These are phyloP conservation scores for Phytopythium helicoides DNA, from an alignment of 352 stramenopile species.

Conservation along the genomic window DNA sequence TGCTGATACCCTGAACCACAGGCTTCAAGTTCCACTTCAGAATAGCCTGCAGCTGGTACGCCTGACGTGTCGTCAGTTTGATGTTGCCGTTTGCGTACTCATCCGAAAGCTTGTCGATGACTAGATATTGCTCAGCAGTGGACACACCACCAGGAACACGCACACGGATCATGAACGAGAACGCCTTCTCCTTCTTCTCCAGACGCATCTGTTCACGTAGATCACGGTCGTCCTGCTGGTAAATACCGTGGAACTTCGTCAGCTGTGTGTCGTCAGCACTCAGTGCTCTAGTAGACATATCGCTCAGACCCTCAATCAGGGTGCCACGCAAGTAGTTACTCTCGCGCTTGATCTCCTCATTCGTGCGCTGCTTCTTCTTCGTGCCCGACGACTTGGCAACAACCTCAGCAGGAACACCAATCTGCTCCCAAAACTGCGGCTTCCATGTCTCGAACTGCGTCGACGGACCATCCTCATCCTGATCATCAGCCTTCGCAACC, in stretches of 20 bases:
- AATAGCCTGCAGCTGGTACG: conserved; percentile 96
- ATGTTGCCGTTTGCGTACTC: conserved; percentile 95
- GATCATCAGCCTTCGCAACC: conserved; percentile 71
- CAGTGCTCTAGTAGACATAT: conserved; percentile 73
- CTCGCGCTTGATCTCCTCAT: conserved; percentile 83
- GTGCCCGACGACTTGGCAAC: conserved; percentile 33
- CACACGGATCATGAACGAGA: conserved; percentile 97
- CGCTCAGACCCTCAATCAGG: conserved; percentile 57
- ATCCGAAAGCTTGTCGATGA: conserved; percentile 92
- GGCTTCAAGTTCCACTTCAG: conserved; percentile 97
- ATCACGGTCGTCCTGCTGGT: conserved; percentile 97
- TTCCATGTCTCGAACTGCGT: conserved; percentile 78
- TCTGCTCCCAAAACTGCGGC: conserved; percentile 67
- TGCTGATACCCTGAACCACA: conserved; percentile 92
- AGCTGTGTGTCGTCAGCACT: conserved; percentile 70
- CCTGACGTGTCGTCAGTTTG: conserved; percentile 95
- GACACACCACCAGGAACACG: conserved; percentile 96
- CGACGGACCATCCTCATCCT: conserved; percentile 74
- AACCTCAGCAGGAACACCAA: conserved; percentile 64
- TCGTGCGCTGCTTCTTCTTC: conserved; percentile 76
- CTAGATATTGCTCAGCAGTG: conserved; percentile 91
- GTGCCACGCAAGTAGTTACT: conserved; percentile 79
- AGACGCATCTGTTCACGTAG: conserved; percentile 71
- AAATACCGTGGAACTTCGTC: conserved; percentile 98
- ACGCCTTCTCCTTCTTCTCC: conserved; percentile 89